phyloP scores from a whole-genome alignment of 352 stramenopile species.

The Peronospora destructor region DNA sequence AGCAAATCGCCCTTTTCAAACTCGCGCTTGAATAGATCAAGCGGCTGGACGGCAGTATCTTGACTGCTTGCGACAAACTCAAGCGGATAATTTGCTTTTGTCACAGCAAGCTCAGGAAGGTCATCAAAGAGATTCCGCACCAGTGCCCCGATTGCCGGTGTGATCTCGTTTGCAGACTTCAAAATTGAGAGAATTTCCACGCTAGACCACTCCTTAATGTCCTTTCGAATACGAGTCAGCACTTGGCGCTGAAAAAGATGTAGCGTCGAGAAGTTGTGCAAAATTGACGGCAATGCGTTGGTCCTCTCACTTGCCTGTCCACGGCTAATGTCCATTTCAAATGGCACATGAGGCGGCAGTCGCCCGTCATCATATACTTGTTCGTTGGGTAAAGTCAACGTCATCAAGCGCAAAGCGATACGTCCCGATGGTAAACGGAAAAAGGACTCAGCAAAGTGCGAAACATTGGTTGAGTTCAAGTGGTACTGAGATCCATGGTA shows the following conservation, averaged over 20 bases:
- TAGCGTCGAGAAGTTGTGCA: conserved; percentile 50
- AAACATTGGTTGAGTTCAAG: conserved; percentile 22
- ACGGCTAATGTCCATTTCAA: conserved; percentile 47
- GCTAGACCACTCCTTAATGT: conserved; percentile 83
- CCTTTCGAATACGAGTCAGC: conserved; percentile 50
- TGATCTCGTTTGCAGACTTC: conserved; percentile 53
- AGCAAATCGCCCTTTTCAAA: conserved; percentile 38
- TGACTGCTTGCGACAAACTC: conserved; percentile 61
- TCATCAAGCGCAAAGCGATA: conserved; percentile 69
- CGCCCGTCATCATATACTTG: conserved; percentile 42
- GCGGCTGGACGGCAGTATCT: conserved; percentile 45
- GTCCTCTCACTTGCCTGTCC: conserved; percentile 11
- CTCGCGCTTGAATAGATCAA: conserved; percentile 63
- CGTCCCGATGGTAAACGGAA: conserved; percentile 30
- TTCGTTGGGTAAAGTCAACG: conserved; percentile 72
- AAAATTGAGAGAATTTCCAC: conserved; percentile 78
- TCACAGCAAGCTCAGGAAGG: conserved; percentile 47
- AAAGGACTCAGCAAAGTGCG: conserved; percentile 55
- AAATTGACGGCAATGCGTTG: conserved; percentile 21
- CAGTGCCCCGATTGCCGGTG: conserved; percentile 51
- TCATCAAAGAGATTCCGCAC: conserved; percentile 73
- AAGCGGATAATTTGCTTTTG: conserved; percentile 60
- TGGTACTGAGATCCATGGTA: conserved; percentile 6
- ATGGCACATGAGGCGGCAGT: conserved; percentile 34
- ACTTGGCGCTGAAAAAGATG: conserved; percentile 73